Conservation (phyloP, 257 asterid species). For the Jaltomata sinuosa region DNA sequence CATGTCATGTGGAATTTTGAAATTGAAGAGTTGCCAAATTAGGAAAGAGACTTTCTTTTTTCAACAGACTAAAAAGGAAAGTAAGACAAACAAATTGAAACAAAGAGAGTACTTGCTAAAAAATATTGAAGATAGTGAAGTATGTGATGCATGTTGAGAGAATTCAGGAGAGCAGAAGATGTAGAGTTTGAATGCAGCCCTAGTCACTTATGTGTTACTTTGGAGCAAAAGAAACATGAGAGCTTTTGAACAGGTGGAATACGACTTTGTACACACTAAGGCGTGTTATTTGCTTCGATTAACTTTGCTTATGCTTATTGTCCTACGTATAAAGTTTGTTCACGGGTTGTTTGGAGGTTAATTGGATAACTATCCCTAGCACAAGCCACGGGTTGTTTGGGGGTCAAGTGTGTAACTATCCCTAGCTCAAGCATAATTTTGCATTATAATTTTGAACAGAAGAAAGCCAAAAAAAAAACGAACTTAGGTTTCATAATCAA, state of each 20-base stretch:
- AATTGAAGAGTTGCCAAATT: not conserved
- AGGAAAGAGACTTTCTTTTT: not conserved
- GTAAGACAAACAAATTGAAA: not conserved
- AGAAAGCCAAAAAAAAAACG: not conserved
- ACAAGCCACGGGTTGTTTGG: not conserved
- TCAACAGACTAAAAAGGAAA: not conserved
- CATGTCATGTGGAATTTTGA: not conserved
- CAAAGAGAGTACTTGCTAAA: not conserved
- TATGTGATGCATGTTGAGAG: not conserved
- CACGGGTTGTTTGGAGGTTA: not conserved
- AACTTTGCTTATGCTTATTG: not conserved
- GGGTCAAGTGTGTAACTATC: not conserved
- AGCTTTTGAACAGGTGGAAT: not conserved
- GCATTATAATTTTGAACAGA: not conserved
- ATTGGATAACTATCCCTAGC: not conserved
- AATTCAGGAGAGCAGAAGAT: not conserved
- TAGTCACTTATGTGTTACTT: not conserved
- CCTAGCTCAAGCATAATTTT: not conserved
- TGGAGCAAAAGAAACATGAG: not conserved
- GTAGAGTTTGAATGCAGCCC: not conserved
- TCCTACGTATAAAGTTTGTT: not conserved
- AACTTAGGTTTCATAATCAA: not conserved
- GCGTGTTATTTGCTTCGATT: not conserved
- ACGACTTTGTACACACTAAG: not conserved
- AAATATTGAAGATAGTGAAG: not conserved